Percentiles rank a stretch among this genome's conserved stretches.
phyloP scores from a whole-genome alignment of 1,139 yeast species.

The Magnusiomyces paraingens region DNA sequence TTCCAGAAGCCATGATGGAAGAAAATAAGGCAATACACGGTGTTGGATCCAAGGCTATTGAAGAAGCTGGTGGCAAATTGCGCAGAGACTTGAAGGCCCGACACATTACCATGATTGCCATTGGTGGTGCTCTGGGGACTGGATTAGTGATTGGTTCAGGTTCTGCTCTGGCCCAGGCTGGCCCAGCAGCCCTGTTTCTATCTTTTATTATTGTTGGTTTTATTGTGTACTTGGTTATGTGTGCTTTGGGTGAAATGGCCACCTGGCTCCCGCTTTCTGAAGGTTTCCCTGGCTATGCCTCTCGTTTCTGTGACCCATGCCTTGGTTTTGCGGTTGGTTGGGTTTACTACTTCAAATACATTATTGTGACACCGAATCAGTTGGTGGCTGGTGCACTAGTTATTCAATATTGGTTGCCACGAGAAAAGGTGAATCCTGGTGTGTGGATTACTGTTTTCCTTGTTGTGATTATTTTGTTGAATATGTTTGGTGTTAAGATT shows the following conservation, averaged over 20 bases:
- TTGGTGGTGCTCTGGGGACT: conserved; percentile 54
- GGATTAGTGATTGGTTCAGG: conserved; percentile 70
- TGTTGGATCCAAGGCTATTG: too few species aligned
- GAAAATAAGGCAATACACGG: too few species aligned
- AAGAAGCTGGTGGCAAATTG: conserved; percentile 26
- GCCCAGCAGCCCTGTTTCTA: conserved; percentile 62
- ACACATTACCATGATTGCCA: conserved; percentile 70
- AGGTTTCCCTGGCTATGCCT: conserved; percentile 66
- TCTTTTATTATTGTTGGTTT: conserved; percentile 57
- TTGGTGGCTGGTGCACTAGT: conserved; percentile 53
- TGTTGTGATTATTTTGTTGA: conserved; percentile 44
- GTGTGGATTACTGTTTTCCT: conserved; percentile 69
- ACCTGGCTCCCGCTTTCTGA: conserved; percentile 60
- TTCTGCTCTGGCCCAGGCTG: conserved; percentile 55
- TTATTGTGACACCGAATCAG: conserved; percentile 58
- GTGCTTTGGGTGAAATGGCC: conserved; percentile 72
- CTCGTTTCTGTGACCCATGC: conserved; percentile 61
- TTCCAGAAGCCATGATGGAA: too few species aligned
- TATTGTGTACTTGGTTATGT: conserved; percentile 62
- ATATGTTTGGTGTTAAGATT: conserved; percentile 54
- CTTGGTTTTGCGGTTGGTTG: conserved; percentile 74
- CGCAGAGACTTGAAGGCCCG: conserved; percentile 60
- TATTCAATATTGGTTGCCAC: conserved; percentile 54
- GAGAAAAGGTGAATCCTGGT: conserved; percentile 50
- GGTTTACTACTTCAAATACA: conserved; percentile 54